phyloP scores from a whole-genome alignment of 1,139 yeast species.

The Debaryomyces fabryi region DNA sequence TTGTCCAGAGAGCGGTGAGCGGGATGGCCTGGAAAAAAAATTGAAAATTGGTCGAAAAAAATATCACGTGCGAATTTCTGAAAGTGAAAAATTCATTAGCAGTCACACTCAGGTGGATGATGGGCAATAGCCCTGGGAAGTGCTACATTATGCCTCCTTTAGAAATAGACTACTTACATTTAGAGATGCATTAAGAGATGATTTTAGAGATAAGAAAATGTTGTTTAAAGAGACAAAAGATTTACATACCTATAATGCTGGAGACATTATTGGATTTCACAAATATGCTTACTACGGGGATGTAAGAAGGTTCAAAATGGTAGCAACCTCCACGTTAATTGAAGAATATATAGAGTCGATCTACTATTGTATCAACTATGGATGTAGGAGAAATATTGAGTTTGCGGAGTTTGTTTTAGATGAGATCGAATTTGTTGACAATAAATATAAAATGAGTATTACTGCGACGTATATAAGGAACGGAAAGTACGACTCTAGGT shows the following conservation, averaged over 20 bases:
- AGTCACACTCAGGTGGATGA: not conserved
- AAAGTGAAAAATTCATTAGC: not conserved
- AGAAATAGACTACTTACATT: no score
- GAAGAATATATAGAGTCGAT: not conserved
- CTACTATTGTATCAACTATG: not conserved
- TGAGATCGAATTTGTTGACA: not conserved
- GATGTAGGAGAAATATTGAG: not conserved
- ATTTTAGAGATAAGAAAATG: not conserved
- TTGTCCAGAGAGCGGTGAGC: slow-evolving; percentile 4
- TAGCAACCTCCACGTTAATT: not conserved
- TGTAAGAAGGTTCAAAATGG: not conserved
- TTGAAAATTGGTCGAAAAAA: not conserved
- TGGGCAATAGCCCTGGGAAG: not conserved
- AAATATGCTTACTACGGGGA: not conserved
- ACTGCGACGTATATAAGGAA: not conserved
- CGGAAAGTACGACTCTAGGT: not conserved
- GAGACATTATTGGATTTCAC: not conserved
- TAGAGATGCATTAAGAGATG: no score
- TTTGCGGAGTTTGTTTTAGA: not conserved
- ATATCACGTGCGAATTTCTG: not conserved
- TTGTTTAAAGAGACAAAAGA: not conserved
- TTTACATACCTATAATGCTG: not conserved
- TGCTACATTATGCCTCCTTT: no score
- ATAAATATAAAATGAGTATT: not conserved
- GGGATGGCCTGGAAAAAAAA: slow-evolving; percentile 6